Evolutionary conservation across 2,329 filamentous ascomycete genomes (phyloP), one percentile per base, ranked within the genome.

Genomic region (Neurospora sp.): DNA sequence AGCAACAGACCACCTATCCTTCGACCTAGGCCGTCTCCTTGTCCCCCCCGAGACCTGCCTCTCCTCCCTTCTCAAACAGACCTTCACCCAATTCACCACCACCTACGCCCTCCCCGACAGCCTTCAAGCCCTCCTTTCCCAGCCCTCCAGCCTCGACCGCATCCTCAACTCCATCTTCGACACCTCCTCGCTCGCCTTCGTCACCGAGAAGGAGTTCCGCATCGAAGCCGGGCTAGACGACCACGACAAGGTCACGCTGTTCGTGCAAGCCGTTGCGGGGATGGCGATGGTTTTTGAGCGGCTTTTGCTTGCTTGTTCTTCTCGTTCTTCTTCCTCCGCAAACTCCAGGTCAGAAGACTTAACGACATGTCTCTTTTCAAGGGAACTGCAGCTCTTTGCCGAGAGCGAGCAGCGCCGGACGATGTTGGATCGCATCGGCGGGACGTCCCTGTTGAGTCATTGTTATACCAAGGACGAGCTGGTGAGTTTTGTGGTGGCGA

Each of bases 251-350:
- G 76, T 77, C 4, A 75, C 75, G 28, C 73, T 81, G 43, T 78
- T 80, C 43, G 75, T 78, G 17, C 77, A 81, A 71, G 80, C 79
- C 68, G 74, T 81, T 36, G 77, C 78, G 0, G 79, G 78, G 43
- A 76, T 79, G 66, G 76, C 79, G 13, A 68, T 76, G 70, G 67
- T 81, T 62, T 77, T 78, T 68, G 72, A 72, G 38, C 73, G 72
- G 6, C 72, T 80, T 5, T 33, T 62, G 3, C 52, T 1, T 52
- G 43, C 43, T 8, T 52, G 2, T 62, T 28, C 52, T 62, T 33
- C 52, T 10, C 28, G 28, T 4, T 42, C 40, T n/a, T 17, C 40
- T 13, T 71, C 70, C 19, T 68, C 70, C 10, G 67, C 73, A 2
- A 72, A 68, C 11, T 10, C 58, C 11, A 6, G 2, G 0, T 23